Evolutionary conservation across 2,329 filamentous ascomycete genomes (phyloP), one percentile per base, ranked within the genome.

Genomic region (Pseudopithomyces chartarum): DNA sequence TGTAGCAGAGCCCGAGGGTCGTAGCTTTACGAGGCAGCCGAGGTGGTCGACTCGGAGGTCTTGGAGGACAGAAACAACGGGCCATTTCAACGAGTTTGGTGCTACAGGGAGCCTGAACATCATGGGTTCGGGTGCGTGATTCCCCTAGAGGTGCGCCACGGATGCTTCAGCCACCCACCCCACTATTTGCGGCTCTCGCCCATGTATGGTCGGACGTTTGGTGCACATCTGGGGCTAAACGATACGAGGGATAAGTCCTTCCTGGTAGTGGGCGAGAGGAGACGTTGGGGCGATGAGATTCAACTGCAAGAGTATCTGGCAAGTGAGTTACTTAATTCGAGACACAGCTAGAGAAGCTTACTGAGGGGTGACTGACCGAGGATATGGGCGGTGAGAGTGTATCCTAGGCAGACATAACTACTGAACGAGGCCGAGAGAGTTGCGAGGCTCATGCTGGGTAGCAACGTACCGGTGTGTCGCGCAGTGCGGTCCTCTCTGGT

Each of bases 341-440:
- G 45, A 19, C 52, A 29, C 11, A 46, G 32, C n/a, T 38, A 46
- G 23, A 36, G 19, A 26, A 51, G 56, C 56, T 54, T 52, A 58
- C 56, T 44, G 33, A 48, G 32, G 26, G 26, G 23, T 43, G 52
- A 43, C 23, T 52, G 19, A 32, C 19, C 17, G 12, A 23, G 13
- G 8, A 19, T 29, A 38, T 38, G 19, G 33, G 8, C 19, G 49
- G 39, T n/a, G 22, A 17, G 22, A 11, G 13, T n/a, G 3, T 52
- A 33, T 11, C 43, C 50, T 36, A 57, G 52, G 48, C 52, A 57
- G 43, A 51, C 29, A 29, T 34, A 48, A 32, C 20, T 29, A 29
- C 22, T 40, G 34, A 34, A 15, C 20, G 17, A 49, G 42, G 42
- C 40, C 26, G 32, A 15, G 6, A 45, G 22, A 36, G 26, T 8